Conservation (phyloP, 2,329 filamentous ascomycete species). For the Diaporthe citri region DNA sequence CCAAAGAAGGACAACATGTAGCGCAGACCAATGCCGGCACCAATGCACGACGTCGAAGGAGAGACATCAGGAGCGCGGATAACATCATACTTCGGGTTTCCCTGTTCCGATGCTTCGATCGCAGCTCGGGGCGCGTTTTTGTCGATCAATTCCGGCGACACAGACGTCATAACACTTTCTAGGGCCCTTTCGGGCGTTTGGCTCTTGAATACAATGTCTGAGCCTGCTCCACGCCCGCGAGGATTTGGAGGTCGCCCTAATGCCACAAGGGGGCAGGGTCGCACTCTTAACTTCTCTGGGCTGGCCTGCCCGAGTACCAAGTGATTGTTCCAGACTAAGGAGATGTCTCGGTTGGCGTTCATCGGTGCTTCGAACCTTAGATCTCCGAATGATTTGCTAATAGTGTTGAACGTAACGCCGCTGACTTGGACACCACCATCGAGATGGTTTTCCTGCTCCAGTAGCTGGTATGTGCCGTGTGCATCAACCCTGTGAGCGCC, state of each 20-base stretch:
- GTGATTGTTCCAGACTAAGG: constrained; percentile 17
- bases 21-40: not conserved
- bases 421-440: not conserved
- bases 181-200: not conserved
- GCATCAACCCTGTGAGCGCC: not conserved
- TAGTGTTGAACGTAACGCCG: constrained; percentile 26
- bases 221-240: not conserved
- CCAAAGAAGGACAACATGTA: not conserved
- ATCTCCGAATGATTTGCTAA: not conserved
- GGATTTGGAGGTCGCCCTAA: not conserved
- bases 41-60: not conserved
- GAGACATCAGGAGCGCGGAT: not conserved
- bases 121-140: not conserved
- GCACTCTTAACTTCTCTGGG: not conserved
- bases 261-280: not conserved
- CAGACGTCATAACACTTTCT: not conserved
- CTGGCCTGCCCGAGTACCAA: not conserved
- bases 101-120: not conserved
- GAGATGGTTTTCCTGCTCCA: not conserved
- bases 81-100: not conserved
- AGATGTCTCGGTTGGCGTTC: not conserved
- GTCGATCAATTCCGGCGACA: not conserved
- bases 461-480: constrained; percentile 25
- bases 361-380: not conserved
- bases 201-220: too few species aligned